Conservation (phyloP, 208 protist species). For the Vickermania ingenoplastis region DNA sequence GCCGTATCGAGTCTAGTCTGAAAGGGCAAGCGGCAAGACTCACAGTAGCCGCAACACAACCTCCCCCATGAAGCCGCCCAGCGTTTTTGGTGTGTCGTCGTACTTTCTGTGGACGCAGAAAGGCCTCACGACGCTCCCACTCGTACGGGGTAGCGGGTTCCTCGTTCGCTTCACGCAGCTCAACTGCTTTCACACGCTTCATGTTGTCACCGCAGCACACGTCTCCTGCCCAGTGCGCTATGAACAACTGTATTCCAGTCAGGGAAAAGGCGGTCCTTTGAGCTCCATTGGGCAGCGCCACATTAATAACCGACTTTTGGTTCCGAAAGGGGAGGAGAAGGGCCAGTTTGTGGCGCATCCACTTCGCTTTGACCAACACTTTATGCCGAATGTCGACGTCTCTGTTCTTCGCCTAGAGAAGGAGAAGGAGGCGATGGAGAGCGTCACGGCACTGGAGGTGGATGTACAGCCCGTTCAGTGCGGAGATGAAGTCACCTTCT, state of each 20-base stretch:
- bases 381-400: conserved; percentile 71
- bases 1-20: no score
- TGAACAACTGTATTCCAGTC: conserved; percentile 29
- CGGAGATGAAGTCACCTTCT: conserved; percentile 51
- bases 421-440: conserved; percentile 11
- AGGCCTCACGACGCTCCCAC: conserved; percentile 66
- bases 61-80: no score
- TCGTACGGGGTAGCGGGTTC: conserved; percentile 81
- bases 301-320: conserved; percentile 56
- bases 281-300: conserved; percentile 82
- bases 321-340: conserved; percentile 19
- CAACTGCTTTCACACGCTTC: conserved; percentile 66
- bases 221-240: conserved; percentile 72
- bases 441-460: conserved; percentile 39
- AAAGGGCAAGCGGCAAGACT: no score
- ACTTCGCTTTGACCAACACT: conserved; percentile 50
- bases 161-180: conserved; percentile 52
- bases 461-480: conserved; percentile 57
- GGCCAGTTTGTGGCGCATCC: conserved; percentile 28
- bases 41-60: no score
- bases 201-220: conserved; percentile 76
- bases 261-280: conserved; percentile 49
- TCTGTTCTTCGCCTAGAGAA: conserved; percentile 37
- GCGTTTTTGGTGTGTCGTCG: conserved; percentile 59
- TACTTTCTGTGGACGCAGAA: conserved; percentile 89